phyloP scores from a whole-genome alignment of 2,329 filamentous ascomycete genomes.

The Nothopassalora personata region DNA sequence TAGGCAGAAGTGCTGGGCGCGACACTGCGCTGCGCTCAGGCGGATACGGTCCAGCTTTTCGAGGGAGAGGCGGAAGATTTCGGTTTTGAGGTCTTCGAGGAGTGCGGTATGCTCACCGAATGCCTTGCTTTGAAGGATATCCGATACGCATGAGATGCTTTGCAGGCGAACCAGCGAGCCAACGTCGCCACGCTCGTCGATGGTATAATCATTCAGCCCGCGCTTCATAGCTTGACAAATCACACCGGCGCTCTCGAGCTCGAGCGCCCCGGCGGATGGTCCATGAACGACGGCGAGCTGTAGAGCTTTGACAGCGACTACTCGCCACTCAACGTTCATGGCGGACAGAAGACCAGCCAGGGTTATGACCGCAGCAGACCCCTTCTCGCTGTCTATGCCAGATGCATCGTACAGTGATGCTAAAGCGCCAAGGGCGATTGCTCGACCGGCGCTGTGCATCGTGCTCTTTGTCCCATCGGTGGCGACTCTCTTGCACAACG shows the following conservation, averaged over 20 bases:
- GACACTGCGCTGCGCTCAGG: constrained; percentile 53
- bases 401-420: constrained; percentile 10
- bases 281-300: constrained; percentile 20
- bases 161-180: constrained; percentile 80
- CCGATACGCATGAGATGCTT: constrained; percentile 60
- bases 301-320: constrained; percentile 38
- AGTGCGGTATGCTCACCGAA: constrained; percentile 1
- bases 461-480: constrained; percentile 37
- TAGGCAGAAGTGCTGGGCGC: constrained; percentile 2
- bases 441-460: constrained; percentile 38
- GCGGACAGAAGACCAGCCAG: constrained; percentile 28
- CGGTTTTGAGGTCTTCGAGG: constrained; percentile 18
- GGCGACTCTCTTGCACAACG: constrained; percentile 17
- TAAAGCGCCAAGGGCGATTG: constrained; percentile 41
- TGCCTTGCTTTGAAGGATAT: constrained; percentile 7
- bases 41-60: constrained; percentile 91
- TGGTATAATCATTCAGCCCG: constrained; percentile 81
- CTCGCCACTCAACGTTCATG: constrained; percentile 42
- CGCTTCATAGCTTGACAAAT: constrained; percentile 28
- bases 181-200: constrained; percentile 81
- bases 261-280: constrained; percentile 1
- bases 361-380: constrained; percentile 28
- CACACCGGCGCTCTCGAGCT: constrained; percentile 4
- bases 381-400: constrained; percentile 11
- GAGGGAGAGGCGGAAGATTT: constrained; percentile 61